Percentiles rank a stretch among this genome's conserved stretches.
Evolutionary conservation across 257 asterid species (phyloP).

Genomic region (Solanum acaule): DNA sequence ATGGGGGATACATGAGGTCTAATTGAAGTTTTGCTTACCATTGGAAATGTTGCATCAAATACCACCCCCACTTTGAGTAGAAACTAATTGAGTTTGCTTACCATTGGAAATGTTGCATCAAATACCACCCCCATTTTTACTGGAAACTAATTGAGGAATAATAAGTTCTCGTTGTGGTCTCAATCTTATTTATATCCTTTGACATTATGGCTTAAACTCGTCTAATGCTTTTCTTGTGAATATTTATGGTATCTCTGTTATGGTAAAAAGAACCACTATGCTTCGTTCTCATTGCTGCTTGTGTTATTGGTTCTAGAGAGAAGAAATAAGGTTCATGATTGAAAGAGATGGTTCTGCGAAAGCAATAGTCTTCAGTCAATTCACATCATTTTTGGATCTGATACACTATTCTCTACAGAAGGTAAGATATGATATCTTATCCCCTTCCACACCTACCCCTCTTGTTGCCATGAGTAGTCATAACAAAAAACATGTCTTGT

Average conservation of each 20-base stretch:
- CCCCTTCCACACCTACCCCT: background rate
- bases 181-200: background rate
- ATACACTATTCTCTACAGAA: constrained; percentile 73
- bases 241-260: background rate
- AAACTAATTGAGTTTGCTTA: background rate
- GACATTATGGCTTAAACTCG: background rate
- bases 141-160: background rate
- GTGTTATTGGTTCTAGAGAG: constrained; percentile 52
- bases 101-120: background rate
- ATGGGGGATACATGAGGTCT: background rate
- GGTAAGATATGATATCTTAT: constrained; percentile 23
- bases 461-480: background rate
- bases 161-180: background rate
- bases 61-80: background rate
- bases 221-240: background rate
- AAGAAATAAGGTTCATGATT: constrained; percentile 86
- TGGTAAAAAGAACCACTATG: background rate
- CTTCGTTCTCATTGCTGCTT: constrained; percentile 1
- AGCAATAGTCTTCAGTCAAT: constrained; percentile 95
- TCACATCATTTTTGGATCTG: constrained; percentile 89
- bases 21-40: background rate
- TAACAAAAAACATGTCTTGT: background rate
- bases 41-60: background rate
- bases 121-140: background rate
- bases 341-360: constrained; percentile 98